phyloP scores from a whole-genome alignment of 2,329 filamentous ascomycete species.

The Fragosphaeria purpurea region DNA sequence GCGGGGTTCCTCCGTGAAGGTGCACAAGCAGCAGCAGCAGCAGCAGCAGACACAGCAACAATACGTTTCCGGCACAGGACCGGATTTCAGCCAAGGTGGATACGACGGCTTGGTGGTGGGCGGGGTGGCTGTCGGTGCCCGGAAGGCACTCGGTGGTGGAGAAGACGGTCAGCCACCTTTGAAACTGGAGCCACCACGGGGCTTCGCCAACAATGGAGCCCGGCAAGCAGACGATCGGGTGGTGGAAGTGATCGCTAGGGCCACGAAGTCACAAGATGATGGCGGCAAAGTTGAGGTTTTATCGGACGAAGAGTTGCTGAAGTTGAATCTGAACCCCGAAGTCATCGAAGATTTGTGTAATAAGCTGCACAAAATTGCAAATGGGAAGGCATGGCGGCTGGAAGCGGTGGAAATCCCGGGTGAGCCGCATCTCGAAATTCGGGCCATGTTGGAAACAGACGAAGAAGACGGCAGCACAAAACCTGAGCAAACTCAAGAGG shows the following conservation, averaged over 20 bases:
- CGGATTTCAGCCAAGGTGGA: not conserved
- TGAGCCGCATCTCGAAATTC: conserved; percentile 49
- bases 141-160: conserved; percentile 36
- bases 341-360: conserved; percentile 60
- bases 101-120: conserved; percentile 33
- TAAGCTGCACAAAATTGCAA: conserved; percentile 58
- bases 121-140: conserved; percentile 42
- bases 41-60: not conserved
- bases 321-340: conserved; percentile 55
- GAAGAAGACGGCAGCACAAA: conserved; percentile 18
- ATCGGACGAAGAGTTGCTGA: conserved; percentile 56
- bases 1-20: conserved; percentile 16
- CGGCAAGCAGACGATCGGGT: conserved; percentile 15
- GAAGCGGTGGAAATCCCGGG: conserved; percentile 65
- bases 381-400: conserved; percentile 66
- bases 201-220: conserved; percentile 22
- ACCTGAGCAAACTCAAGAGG: conserved; percentile 2
- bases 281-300: conserved; percentile 53
- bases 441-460: conserved; percentile 55
- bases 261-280: conserved; percentile 35
- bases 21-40: conserved; percentile 11
- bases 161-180: conserved; percentile 37
- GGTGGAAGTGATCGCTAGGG: conserved; percentile 36
- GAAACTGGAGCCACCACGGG: conserved; percentile 35
- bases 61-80: not conserved